These are phyloP conservation scores for Ramularia endophylla DNA, from an alignment of 2,329 filamentous ascomycete genomes.

Conservation along the genomic window DNA sequence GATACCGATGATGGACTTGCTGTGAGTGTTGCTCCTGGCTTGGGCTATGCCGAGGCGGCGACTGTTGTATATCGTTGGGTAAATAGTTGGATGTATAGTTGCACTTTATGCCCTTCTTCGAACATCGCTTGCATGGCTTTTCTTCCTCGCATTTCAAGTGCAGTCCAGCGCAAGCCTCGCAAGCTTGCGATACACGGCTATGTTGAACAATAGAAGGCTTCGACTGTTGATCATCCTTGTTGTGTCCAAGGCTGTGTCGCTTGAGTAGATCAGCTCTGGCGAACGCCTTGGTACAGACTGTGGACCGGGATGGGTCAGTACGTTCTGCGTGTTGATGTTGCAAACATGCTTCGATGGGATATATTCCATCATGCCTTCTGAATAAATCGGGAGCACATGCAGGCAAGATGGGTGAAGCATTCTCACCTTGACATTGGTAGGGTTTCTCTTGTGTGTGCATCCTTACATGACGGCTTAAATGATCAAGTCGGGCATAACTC, in stretches of 20 bases:
- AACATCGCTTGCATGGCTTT: conserved; percentile 49
- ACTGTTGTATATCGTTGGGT: conserved; percentile 17
- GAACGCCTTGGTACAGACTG: conserved; percentile 42
- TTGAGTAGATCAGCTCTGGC: conserved; percentile 47
- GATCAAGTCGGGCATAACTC: conserved; percentile 48
- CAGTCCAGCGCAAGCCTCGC: conserved; percentile 46
- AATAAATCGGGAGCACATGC: too few species aligned
- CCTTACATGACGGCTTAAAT: conserved; percentile 47
- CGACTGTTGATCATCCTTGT: conserved; percentile 28
- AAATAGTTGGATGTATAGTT: conserved; percentile 26
- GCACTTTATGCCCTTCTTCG: conserved; percentile 44
- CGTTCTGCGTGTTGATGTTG: too few species aligned
- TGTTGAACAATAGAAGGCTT: conserved; percentile 29
- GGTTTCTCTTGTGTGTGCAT: conserved; percentile 43
- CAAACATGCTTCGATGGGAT: conserved; percentile 28
- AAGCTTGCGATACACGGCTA: conserved; percentile 44
- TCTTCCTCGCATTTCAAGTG: conserved; percentile 51
- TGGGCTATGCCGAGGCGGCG: conserved; percentile 13
- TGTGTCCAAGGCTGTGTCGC: conserved; percentile 44
- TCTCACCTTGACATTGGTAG: conserved; percentile 22
- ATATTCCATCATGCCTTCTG: neutral
- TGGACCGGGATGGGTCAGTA: too few species aligned
- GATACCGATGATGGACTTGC: conserved; percentile 7
- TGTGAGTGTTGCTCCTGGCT: neutral
- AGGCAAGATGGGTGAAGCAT: too few species aligned